Evolutionary conservation across 2,329 filamentous ascomycete genomes (phyloP).

Genomic region (Colletotrichum aenigma): DNA sequence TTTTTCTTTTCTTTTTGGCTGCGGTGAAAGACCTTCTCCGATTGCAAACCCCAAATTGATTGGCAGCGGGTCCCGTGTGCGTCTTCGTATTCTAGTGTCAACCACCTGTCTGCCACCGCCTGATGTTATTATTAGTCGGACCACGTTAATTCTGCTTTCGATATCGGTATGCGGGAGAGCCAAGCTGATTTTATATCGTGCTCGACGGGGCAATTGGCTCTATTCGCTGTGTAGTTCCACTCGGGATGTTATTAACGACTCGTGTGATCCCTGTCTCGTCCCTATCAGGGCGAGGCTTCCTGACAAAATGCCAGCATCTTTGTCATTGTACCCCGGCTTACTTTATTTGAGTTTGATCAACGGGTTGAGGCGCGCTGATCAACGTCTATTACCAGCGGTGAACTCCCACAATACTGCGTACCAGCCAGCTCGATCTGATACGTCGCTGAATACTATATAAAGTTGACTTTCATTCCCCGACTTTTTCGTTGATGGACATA

Average conservation of each 20-base stretch:
- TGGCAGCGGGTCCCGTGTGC: background rate
- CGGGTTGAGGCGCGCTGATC: background rate
- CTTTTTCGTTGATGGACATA: background rate
- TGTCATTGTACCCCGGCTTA: background rate
- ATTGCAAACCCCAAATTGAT: background rate
- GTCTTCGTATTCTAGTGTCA: background rate
- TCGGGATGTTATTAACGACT: background rate
- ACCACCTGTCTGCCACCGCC: background rate
- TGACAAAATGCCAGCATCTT: background rate
- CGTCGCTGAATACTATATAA: background rate
- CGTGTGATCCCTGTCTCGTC: background rate
- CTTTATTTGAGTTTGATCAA: background rate
- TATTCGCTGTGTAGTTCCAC: background rate
- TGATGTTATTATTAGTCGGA: background rate
- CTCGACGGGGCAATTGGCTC: background rate
- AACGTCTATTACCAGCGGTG: background rate
- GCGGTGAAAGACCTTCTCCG: background rate
- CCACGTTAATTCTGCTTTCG: background rate
- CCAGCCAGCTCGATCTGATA: background rate
- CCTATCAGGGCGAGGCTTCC: background rate
- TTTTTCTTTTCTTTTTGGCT: background rate
- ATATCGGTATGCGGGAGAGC: background rate
- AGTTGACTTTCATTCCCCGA: background rate
- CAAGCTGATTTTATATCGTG: background rate
- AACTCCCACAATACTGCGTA: background rate